Conservation (phyloP, 2,329 filamentous ascomycete genomes). For the Harringtonia lauricola region DNA sequence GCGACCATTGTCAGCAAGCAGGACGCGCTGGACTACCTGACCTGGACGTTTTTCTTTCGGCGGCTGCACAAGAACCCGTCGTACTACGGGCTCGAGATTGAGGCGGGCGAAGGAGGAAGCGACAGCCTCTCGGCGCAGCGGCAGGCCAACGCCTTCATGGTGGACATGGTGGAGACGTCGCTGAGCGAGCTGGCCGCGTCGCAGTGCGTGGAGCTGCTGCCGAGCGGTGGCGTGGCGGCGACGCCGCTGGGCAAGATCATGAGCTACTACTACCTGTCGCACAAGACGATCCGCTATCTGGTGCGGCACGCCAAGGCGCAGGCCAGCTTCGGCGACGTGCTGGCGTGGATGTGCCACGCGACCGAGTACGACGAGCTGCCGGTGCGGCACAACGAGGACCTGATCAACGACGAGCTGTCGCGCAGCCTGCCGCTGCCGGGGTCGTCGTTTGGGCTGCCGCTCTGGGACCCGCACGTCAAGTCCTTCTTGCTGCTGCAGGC, state of each 20-base stretch:
- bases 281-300: constrained; percentile 84
- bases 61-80: constrained; percentile 95
- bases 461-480: constrained; percentile 99
- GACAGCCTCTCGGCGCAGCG: constrained; percentile 58
- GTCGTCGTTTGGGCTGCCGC: constrained; percentile 56
- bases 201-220: constrained; percentile 70
- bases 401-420: constrained; percentile 87
- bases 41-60: constrained; percentile 99
- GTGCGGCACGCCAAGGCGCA: constrained; percentile 55
- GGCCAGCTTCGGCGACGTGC: constrained; percentile 61
- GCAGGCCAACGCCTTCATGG: constrained; percentile 88
- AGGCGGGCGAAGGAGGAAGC: constrained; percentile 54
- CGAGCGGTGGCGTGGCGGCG: constrained; percentile 80
- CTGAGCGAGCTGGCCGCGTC: constrained; percentile 73
- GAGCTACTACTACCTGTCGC: constrained; percentile 97
- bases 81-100: constrained; percentile 92
- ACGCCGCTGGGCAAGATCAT: constrained; percentile 95
- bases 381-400: constrained; percentile 94
- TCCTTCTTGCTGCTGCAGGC: constrained; percentile 88
- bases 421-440: constrained; percentile 57
- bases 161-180: constrained; percentile 81
- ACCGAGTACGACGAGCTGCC: constrained; percentile 96
- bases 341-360: constrained; percentile 87
- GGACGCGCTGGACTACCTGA: constrained; percentile 93
- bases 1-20: constrained; percentile 91